phyloP scores from a whole-genome alignment of 2,329 filamentous ascomycete species.

The Colletotrichum lindemuthianum region DNA sequence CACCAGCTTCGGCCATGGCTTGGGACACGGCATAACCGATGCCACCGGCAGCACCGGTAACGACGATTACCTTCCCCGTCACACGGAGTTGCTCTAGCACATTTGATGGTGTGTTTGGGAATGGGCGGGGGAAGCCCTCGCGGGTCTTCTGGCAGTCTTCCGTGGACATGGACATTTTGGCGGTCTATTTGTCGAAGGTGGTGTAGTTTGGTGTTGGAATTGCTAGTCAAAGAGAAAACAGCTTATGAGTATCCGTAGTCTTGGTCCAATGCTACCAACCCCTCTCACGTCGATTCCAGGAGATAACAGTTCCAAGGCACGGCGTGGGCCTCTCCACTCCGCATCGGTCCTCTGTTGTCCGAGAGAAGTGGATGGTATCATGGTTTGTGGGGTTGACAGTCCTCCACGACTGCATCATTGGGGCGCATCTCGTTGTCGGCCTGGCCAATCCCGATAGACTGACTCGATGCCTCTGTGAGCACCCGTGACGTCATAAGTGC shows the following conservation, averaged over 20 bases:
- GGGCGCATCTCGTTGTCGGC: conserved; percentile 21
- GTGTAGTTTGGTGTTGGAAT: not conserved
- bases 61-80: conserved; percentile 52
- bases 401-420: conserved; percentile 23
- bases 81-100: conserved; percentile 57
- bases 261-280: not conserved
- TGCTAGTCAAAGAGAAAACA: not conserved
- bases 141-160: conserved; percentile 44
- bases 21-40: conserved; percentile 56
- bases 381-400: conserved; percentile 4
- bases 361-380: conserved; percentile 19
- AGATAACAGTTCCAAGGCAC: not conserved
- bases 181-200: conserved; percentile 18
- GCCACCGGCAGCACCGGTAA: conserved; percentile 57
- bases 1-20: conserved; percentile 57
- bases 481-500: too few species aligned
- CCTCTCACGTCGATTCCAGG: not conserved
- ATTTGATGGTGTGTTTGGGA: conserved; percentile 51
- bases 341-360: conserved; percentile 29
- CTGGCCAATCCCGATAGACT: conserved; percentile 10
- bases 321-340: conserved; percentile 2
- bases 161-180: conserved; percentile 51
- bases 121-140: conserved; percentile 49
- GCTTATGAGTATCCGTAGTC: not conserved
- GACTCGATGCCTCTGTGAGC: too few species aligned